Base-by-base conservation (phyloP, 768 basidiomycete genomes). In the Boletellus ananiceps region DNA sequence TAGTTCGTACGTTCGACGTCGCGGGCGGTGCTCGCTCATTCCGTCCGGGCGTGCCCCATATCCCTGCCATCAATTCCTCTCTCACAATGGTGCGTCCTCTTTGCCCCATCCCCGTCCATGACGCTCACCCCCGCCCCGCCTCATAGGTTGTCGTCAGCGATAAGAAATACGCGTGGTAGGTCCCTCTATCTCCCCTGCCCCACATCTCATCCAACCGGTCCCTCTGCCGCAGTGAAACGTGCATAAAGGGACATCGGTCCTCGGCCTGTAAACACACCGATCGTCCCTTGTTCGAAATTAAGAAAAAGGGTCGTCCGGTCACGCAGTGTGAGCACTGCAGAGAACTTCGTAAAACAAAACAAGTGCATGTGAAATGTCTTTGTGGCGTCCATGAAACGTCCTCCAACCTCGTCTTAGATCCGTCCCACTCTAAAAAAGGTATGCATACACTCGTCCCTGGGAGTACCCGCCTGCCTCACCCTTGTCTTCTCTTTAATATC, bases 241-340 rank as follows among this genome's bases (percentile, higher is more conserved):
- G 93, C 73, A 93, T 93, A 69, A 93, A 93, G 71, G 93, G 92
- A 15, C 92, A 95, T 70, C 82, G 93, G 42, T 93, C 92, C 14
- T 90, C 89, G 14, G 79, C 83, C 27, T 95, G 93, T 71, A 84
- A 82, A 62, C 93, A 95, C 65, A 86, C 82, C 46, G 89, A 93
- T 66, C 80, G 93, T 36, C 86, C 91, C 33, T 76, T 95, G 44
- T 93, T 84, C 65, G 90, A 80, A 77, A 88, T 84, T 56, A 80
- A 73, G 79, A 86, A 76, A 74, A 83, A 75, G 67, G 83, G 74
- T 54, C 74, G 75, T 47, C 79, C 74, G 3, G 71, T 78, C 34
- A 80, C 80, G 4, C 80, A 79, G 62, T 83, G 82, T 59, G 69
- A 71, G 25, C 69, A 72, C 57, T 79, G 78, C 53, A 67, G 74